Conservation (phyloP, 1,284 basidiomycete species). For the Sporisorium graminicola region DNA sequence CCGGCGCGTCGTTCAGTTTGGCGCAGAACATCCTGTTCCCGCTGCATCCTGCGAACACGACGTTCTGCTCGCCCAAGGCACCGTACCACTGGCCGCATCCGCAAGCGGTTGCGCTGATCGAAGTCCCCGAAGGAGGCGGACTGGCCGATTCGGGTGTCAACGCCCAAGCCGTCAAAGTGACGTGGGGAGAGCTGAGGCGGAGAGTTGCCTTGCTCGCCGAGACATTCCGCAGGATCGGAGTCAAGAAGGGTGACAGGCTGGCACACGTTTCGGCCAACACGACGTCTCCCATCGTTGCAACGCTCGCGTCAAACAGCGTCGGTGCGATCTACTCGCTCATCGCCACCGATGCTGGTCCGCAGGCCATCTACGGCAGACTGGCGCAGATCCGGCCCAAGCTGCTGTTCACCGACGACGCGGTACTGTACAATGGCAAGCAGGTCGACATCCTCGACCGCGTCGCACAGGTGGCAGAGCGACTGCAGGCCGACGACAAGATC, state of each 20-base stretch:
- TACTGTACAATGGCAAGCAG: constrained; percentile 68
- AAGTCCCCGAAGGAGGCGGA: constrained; percentile 50
- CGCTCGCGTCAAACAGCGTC: constrained; percentile 48
- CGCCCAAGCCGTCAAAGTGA: constrained; percentile 21
- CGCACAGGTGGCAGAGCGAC: constrained; percentile 55
- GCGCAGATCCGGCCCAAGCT: constrained; percentile 68
- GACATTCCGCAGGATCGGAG: constrained; percentile 35
- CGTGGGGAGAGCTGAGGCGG: constrained; percentile 49
- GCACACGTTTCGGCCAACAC: constrained; percentile 52
- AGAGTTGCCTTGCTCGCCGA: constrained; percentile 44
- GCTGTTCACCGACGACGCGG: constrained; percentile 69
- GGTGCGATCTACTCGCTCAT: constrained; percentile 54
- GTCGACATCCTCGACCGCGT: constrained; percentile 62
- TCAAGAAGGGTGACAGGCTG: constrained; percentile 39
- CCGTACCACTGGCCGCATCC: constrained; percentile 49
- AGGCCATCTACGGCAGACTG: constrained; percentile 55
- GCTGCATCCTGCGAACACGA: constrained; percentile 47
- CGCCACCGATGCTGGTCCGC: constrained; percentile 50
- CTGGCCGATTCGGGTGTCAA: constrained; percentile 17
- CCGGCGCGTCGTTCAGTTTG: constrained; percentile 42
- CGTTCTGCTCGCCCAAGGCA: constrained; percentile 42
- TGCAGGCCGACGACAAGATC: constrained; percentile 43
- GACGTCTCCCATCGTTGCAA: constrained; percentile 31
- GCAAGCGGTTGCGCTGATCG: constrained; percentile 23
- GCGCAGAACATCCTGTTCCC: constrained; percentile 56